A percentile compares a stretch with the other conserved stretches of the same genome.
These are phyloP conservation scores for Rubia tinctorum DNA, from an alignment of 305 asterid genomes.

Conservation along the genomic window DNA sequence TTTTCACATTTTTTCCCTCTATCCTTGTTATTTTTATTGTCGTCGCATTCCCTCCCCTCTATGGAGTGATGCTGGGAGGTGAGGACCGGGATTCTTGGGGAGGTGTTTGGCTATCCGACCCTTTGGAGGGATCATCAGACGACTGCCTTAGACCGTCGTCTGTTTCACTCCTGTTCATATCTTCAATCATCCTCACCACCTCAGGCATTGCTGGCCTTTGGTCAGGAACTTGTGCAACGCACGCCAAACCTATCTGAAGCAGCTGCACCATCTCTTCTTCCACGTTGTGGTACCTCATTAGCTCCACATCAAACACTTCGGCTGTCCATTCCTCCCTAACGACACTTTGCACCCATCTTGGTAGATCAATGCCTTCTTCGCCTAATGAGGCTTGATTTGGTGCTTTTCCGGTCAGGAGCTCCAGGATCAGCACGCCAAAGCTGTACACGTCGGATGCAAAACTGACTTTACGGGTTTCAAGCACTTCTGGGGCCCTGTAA, in stretches of 20 bases:
- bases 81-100: constrained; percentile 64
- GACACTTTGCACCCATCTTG: constrained; percentile 98
- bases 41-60: background rate
- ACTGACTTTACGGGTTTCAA: constrained; percentile 79
- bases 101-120: constrained; percentile 82
- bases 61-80: constrained; percentile 63
- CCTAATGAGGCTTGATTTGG: constrained; percentile 97
- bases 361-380: constrained; percentile 94
- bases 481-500: constrained; percentile 92
- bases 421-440: constrained; percentile 78
- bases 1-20: background rate
- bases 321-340: constrained; percentile 99
- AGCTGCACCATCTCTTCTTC: constrained; percentile 99
- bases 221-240: constrained; percentile 80
- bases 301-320: constrained; percentile 94
- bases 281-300: constrained; percentile 87
- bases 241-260: constrained; percentile 95
- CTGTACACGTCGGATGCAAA: constrained; percentile 89
- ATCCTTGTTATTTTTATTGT: constrained; percentile 1
- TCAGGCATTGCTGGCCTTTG: constrained; percentile 81
- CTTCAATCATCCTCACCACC: constrained; percentile 86
- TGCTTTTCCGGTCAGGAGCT: constrained; percentile 90
- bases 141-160: constrained; percentile 76
- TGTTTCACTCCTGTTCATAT: constrained; percentile 69
- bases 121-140: constrained; percentile 72